Base-by-base conservation (phyloP, 1,139 yeast genomes). In the Pichia sp. region DNA sequence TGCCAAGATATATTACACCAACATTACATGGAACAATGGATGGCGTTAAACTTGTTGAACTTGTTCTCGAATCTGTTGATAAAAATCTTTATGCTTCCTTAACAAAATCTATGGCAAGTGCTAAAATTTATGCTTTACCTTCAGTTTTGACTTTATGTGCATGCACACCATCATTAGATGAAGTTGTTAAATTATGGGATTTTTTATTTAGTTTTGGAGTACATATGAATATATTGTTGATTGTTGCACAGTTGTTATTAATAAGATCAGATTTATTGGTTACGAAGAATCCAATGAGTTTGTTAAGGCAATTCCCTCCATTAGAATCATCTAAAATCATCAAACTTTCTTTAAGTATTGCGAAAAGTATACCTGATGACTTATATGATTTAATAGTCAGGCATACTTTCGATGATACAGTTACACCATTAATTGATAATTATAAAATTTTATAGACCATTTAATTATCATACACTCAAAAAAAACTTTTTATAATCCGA, bases 71-170 rank as follows among this genome's bases (percentile, higher is more conserved):
- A 47, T 70, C 79, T 19, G 78, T 88, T 22, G 96, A 88, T 56
- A 84, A 88, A 0, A 77, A 78, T 15, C 68, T 89, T 28, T 79
- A 74, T 56, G 71, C 71, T 31, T 75, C 68, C 51, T 67, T 84
- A 36, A 76, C 72, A 46, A 71, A 81, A 39, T 82, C 81, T 53
- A 75, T 81, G 55, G 60, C 80, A 43, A 78, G 82, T 36, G 89
- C 96, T 0, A 88, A 88, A 56, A 78, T 88, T 27, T 88, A 87
- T 60, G 96, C 95, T 0, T 80, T 88, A 53, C 94, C 96, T 0
- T 80, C 94, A 1, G 86, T 88, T 0, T 65, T 89, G 48, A 88
- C 97, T 0, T 66, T 89, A 37, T 80, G 93, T 44, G 94, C 96
- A 5, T 86, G 95, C 56, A 87, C 95, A 3, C 95, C 95, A 9